Evolutionary conservation across 2,329 filamentous ascomycete species (phyloP).

Genomic region (Aspergillus uvarum): DNA sequence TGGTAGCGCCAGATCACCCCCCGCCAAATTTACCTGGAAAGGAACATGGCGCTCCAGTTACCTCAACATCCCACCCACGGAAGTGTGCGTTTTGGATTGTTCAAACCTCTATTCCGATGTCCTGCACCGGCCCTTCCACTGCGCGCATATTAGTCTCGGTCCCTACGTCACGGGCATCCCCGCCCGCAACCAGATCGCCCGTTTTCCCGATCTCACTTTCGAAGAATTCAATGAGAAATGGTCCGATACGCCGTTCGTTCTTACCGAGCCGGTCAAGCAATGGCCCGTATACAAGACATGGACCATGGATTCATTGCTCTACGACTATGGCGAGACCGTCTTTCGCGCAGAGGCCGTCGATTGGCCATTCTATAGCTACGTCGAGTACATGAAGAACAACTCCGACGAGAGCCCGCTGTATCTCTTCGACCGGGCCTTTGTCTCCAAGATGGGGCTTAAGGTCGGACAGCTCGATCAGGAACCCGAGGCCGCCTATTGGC

Average conservation of each 20-base stretch:
- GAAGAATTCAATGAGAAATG: slow-evolving; percentile 73
- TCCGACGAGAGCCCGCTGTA: slow-evolving; percentile 87
- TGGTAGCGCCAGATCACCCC: slow-evolving; percentile 26
- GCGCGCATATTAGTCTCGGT: slow-evolving; percentile 69
- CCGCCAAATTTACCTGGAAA: slow-evolving; percentile 62
- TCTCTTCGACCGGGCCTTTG: slow-evolving; percentile 84
- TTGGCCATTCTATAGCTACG: slow-evolving; percentile 81
- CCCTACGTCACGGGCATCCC: slow-evolving; percentile 73
- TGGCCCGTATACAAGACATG: slow-evolving; percentile 79
- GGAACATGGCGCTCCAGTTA: slow-evolving; percentile 83
- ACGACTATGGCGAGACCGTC: slow-evolving; percentile 62
- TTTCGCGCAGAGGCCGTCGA: slow-evolving; percentile 93
- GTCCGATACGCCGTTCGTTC: slow-evolving; percentile 80
- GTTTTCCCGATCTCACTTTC: slow-evolving; percentile 66
- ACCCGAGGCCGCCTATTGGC: slow-evolving; percentile 66
- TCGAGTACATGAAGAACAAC: slow-evolving; percentile 76
- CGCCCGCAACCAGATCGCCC: slow-evolving; percentile 67
- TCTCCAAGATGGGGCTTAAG: slow-evolving; percentile 75
- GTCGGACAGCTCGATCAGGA: slow-evolving; percentile 50
- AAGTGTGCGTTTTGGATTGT: slow-evolving; percentile 66
- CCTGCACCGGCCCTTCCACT: slow-evolving; percentile 85
- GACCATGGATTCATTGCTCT: slow-evolving; percentile 66
- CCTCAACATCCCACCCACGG: slow-evolving; percentile 57
- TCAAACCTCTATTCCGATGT: slow-evolving; percentile 83
- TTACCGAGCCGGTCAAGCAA: slow-evolving; percentile 74